Conservation (phyloP, 2,329 filamentous ascomycete genomes). For the Diplodia seriata region DNA sequence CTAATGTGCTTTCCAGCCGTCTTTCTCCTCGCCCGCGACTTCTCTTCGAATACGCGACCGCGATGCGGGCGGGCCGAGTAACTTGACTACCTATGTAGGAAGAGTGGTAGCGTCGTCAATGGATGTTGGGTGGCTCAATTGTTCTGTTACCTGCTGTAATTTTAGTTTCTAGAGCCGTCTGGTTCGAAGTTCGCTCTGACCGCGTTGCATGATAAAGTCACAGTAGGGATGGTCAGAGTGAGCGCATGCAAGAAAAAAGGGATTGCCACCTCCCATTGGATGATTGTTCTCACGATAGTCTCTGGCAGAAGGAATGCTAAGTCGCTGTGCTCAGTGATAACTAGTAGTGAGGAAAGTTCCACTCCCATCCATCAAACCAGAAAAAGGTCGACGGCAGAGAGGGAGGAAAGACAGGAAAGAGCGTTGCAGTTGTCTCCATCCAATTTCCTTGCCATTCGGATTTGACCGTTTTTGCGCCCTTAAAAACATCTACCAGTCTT, state of each 20-base stretch:
- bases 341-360: slow-evolving; percentile 16
- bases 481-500: slow-evolving; percentile 76
- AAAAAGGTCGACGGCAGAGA: neutral
- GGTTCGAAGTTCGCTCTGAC: neutral
- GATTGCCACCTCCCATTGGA: slow-evolving; percentile 9
- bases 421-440: slow-evolving; percentile 15
- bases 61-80: too few species aligned
- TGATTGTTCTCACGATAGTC: slow-evolving; percentile 10
- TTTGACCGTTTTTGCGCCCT: neutral
- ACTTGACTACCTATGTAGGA: too few species aligned
- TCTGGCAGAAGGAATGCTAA: slow-evolving; percentile 16
- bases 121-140: too few species aligned
- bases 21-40: too few species aligned
- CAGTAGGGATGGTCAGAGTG: neutral
- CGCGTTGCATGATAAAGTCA: neutral
- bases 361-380: slow-evolving; percentile 20
- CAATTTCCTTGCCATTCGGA: neutral
- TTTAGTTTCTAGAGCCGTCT: too few species aligned
- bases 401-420: slow-evolving; percentile 12
- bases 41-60: too few species aligned
- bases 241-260: neutral
- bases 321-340: slow-evolving; percentile 23
- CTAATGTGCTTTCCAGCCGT: too few species aligned
- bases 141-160: too few species aligned
- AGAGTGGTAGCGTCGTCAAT: too few species aligned